phyloP scores from a whole-genome alignment of 108 stramenopile species.

The Cyclotella distinguenda region DNA sequence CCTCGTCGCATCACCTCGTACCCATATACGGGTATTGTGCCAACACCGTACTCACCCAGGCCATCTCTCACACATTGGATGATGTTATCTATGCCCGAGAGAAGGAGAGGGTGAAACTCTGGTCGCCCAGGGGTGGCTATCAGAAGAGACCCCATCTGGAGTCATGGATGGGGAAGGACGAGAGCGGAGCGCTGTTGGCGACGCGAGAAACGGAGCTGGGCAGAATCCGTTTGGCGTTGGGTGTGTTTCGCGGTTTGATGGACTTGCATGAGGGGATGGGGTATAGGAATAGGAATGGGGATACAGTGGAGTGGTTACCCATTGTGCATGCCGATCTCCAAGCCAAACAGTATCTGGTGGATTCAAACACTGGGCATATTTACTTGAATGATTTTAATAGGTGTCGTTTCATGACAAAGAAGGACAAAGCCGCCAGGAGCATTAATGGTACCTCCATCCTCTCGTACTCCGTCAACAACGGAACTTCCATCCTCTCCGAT shows the following conservation, averaged over 20 bases:
- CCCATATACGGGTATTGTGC: slow-evolving; percentile 76
- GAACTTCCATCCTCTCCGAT: neutral
- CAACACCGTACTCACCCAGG: slow-evolving; percentile 75
- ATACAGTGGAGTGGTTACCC: slow-evolving; percentile 29
- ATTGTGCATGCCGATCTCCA: slow-evolving; percentile 81
- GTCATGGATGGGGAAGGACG: slow-evolving; percentile 46
- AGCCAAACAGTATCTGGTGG: slow-evolving; percentile 75
- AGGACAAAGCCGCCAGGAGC: slow-evolving; percentile 6
- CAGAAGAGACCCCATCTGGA: slow-evolving; percentile 31
- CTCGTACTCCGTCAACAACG: too few relatives aligned
- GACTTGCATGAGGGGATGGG: slow-evolving; percentile 52
- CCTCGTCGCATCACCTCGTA: slow-evolving; percentile 59
- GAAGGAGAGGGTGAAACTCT: slow-evolving; percentile 24
- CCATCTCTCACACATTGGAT: slow-evolving; percentile 58
- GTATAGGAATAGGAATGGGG: slow-evolving; percentile 26
- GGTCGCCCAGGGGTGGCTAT: slow-evolving; percentile 29
- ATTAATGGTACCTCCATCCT: too few relatives aligned
- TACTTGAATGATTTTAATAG: slow-evolving; percentile 89
- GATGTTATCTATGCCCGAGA: slow-evolving; percentile 45
- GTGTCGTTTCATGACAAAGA: slow-evolving; percentile 75
- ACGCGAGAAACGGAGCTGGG: slow-evolving; percentile 41
- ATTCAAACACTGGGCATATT: slow-evolving; percentile 37
- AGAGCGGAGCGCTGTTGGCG: slow-evolving; percentile 26
- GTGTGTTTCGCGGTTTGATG: slow-evolving; percentile 59
- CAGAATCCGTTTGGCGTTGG: slow-evolving; percentile 59